phyloP scores from a whole-genome alignment of 2,329 filamentous ascomycete species.

The Aspergillus fumigatiaffinis region DNA sequence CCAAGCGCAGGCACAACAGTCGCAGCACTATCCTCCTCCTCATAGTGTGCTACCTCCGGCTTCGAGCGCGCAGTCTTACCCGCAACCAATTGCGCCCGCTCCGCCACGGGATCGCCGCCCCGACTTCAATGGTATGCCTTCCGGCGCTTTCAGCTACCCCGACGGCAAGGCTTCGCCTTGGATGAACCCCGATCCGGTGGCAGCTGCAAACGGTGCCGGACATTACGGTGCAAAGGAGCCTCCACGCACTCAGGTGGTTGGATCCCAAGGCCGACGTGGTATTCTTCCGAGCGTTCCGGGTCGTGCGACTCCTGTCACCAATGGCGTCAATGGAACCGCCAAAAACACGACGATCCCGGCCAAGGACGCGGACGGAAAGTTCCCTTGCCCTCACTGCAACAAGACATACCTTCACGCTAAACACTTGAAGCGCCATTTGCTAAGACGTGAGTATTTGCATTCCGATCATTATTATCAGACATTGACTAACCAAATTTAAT shows the following conservation, averaged over 20 bases:
- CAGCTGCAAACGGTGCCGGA: conserved; percentile 35
- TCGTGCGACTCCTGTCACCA: conserved; percentile 69
- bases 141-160: conserved; percentile 60
- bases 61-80: conserved; percentile 64
- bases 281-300: conserved; percentile 89
- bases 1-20: conserved; percentile 35
- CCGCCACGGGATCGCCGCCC: conserved; percentile 50
- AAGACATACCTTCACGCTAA: conserved; percentile 98
- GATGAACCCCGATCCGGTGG: conserved; percentile 37
- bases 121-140: conserved; percentile 66
- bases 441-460: conserved; percentile 74
- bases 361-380: conserved; percentile 97
- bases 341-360: conserved; percentile 84
- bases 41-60: conserved; percentile 62
- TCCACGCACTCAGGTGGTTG: conserved; percentile 76
- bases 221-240: conserved; percentile 41
- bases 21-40: conserved; percentile 38
- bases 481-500: conserved; percentile 10
- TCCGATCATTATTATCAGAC: conserved; percentile 3
- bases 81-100: conserved; percentile 72
- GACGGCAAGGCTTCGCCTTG: conserved; percentile 54
- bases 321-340: conserved; percentile 56
- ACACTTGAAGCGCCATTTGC: conserved; percentile 91
- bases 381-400: conserved; percentile 94
- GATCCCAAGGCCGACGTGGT: conserved; percentile 86